Evolutionary conservation across 768 basidiomycete species (phyloP).

Genomic region (Cyathus striatus): DNA sequence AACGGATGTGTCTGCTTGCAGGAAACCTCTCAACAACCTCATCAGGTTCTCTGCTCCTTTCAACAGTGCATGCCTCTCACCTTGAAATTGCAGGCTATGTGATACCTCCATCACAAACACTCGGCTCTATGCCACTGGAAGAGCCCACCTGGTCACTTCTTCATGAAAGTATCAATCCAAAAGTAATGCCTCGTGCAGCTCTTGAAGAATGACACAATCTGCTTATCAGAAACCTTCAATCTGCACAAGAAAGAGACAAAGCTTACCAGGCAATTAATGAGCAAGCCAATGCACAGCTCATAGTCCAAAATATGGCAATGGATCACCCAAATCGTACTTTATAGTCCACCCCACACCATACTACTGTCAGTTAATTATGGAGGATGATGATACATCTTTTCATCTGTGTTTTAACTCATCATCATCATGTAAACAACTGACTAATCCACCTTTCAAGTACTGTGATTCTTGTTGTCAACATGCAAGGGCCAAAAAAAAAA

Average conservation of each 20-base stretch:
- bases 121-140: not conserved
- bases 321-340: constrained; percentile 8
- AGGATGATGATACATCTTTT: no score
- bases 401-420: no score
- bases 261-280: constrained; percentile 12
- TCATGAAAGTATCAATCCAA: no score
- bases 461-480: constrained; percentile 2
- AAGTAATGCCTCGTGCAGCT: no score
- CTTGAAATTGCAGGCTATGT: not conserved
- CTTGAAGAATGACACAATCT: no score
- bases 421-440: no score
- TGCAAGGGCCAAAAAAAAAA: not conserved
- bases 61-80: not conserved
- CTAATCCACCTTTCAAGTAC: constrained; percentile 4
- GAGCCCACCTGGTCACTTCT: constrained; percentile 15
- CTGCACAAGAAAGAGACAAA: no score
- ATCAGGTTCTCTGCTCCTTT: not conserved
- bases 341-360: constrained; percentile 1
- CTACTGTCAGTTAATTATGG: constrained; percentile 7
- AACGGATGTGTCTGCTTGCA: not conserved
- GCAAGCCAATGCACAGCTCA: constrained; percentile 10
- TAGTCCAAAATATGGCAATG: constrained; percentile 14
- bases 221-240: no score
- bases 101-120: not conserved
- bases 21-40: not conserved